A percentile compares a stretch with the other conserved stretches of the same genome.
Evolutionary conservation across 345 rosid species (phyloP).

Genomic region (Boechera stricta): DNA sequence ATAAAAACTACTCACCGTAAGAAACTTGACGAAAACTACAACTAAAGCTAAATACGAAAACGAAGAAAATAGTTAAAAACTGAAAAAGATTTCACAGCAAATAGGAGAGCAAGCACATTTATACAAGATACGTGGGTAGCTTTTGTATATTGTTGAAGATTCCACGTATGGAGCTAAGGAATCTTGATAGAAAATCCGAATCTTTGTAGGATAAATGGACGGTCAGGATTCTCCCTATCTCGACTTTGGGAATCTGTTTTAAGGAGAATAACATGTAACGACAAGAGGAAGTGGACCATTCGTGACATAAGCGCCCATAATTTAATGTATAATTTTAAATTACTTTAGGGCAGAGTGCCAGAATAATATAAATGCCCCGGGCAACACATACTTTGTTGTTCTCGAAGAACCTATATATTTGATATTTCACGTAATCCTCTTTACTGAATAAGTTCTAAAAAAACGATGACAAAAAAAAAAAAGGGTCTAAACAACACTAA

Average conservation of each 20-base stretch:
- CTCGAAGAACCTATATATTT: conserved; percentile 14
- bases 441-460: neutral
- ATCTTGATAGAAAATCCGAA: conserved; percentile 39
- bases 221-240: conserved; percentile 30
- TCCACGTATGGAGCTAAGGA: conserved; percentile 32
- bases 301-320: conserved; percentile 32
- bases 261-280: conserved; percentile 38
- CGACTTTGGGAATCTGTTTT: conserved; percentile 36
- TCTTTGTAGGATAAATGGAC: conserved; percentile 27
- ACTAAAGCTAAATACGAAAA: neutral
- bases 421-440: conserved; percentile 8
- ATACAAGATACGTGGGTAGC: conserved; percentile 22
- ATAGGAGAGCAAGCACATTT: conserved; percentile 25
- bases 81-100: conserved; percentile 3
- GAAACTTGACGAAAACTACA: neutral
- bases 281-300: conserved; percentile 39
- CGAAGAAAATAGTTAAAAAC: neutral
- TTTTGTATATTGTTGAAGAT: conserved; percentile 42
- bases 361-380: conserved; percentile 2
- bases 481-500: neutral
- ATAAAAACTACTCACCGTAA: conserved; percentile 3
- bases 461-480: neutral
- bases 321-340: conserved; percentile 7
- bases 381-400: neutral
- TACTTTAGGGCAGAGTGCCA: conserved; percentile 15